Evolutionary conservation across 345 rosid species (phyloP).

Genomic region (Salix caprea): DNA sequence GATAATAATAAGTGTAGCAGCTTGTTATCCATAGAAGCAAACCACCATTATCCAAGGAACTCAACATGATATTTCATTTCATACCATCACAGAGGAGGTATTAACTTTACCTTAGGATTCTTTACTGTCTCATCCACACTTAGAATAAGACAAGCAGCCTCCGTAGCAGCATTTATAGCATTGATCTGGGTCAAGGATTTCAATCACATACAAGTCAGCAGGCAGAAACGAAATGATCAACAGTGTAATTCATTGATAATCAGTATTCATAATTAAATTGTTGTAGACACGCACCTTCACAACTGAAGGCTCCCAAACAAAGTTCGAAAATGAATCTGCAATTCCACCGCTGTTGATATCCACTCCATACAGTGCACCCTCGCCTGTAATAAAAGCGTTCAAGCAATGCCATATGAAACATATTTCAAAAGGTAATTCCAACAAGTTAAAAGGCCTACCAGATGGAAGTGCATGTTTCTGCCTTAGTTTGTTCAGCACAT

Average conservation of each 20-base stretch:
- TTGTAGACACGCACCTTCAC: constrained; percentile 55
- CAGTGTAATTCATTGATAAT: not conserved
- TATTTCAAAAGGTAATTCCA: not conserved
- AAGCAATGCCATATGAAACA: not conserved
- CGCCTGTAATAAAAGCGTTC: constrained; percentile 37
- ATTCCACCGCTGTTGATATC: constrained; percentile 95
- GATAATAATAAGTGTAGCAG: not conserved
- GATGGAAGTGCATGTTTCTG: constrained; percentile 92
- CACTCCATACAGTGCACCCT: constrained; percentile 91
- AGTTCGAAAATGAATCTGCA: constrained; percentile 88
- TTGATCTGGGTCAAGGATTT: constrained; percentile 54
- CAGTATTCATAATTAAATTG: not conserved
- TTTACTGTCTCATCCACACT: constrained; percentile 98
- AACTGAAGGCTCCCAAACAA: constrained; percentile 99
- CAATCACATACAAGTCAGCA: not conserved
- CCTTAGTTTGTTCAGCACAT: constrained; percentile 90
- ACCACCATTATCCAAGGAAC: not conserved
- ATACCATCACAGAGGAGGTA: not conserved
- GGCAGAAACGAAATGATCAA: not conserved
- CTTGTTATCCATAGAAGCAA: not conserved
- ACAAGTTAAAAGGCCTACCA: constrained; percentile 40
- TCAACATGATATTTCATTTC: not conserved
- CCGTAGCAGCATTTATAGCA: constrained; percentile 98
- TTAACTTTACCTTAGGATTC: constrained; percentile 79
- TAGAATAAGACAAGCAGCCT: constrained; percentile 92